These are phyloP conservation scores for Fusarium verrucosum DNA, from an alignment of 2,329 filamentous ascomycete species.

Conservation along the genomic window DNA sequence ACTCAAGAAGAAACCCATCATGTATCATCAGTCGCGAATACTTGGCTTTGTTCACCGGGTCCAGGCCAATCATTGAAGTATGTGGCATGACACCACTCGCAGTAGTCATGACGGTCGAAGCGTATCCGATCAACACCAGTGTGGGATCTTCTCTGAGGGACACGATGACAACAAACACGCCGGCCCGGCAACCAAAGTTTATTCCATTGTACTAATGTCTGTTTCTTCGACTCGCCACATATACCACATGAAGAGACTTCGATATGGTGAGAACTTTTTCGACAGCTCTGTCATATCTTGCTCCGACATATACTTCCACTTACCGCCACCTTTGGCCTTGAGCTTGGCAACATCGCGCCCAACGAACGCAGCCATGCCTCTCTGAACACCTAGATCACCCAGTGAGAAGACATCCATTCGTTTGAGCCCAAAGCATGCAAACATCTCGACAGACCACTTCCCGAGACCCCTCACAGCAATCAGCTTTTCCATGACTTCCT, in stretches of 20 bases:
- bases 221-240: constrained; percentile 92
- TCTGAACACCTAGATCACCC: constrained; percentile 92
- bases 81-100: constrained; percentile 30
- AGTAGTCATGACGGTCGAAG: background rate
- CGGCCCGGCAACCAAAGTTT: constrained; percentile 29
- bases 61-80: constrained; percentile 15
- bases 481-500: constrained; percentile 83
- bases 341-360: constrained; percentile 86
- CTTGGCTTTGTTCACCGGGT: background rate
- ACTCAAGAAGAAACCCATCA: background rate
- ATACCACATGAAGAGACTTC: constrained; percentile 97
- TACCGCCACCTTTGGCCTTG: constrained; percentile 79
- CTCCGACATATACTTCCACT: constrained; percentile 99
- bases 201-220: constrained; percentile 71
- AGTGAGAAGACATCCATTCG: constrained; percentile 92
- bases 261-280: constrained; percentile 84
- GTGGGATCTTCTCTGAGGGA: constrained; percentile 1
- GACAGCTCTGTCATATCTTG: constrained; percentile 88
- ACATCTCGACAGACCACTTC: constrained; percentile 96
- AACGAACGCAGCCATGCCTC: constrained; percentile 89
- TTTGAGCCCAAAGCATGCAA: constrained; percentile 94
- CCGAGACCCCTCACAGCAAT: constrained; percentile 89
- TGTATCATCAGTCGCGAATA: constrained; percentile 8
- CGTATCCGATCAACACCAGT: constrained; percentile 13
- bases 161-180: constrained; percentile 20